Conservation (phyloP, 495 filamentous ascomycete genomes). For the Trichocladium antarcticum region DNA sequence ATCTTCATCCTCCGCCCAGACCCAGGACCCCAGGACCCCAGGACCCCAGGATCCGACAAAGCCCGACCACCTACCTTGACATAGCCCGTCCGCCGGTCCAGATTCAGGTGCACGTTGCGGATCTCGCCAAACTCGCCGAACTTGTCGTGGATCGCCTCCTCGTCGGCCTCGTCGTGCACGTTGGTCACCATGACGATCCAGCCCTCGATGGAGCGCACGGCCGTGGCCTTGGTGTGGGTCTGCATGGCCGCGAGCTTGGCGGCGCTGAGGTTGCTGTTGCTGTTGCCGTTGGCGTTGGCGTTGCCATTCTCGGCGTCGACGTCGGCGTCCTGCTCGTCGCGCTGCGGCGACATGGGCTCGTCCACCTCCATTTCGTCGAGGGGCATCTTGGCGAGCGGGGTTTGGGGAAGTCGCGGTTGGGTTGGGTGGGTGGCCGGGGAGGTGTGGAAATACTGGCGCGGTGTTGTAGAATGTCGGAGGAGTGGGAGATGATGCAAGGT, state of each 20-base stretch:
- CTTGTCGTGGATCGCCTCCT: constrained; percentile 87
- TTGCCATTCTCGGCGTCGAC: too few species aligned
- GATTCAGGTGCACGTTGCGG: constrained; percentile 89
- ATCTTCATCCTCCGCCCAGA: too few species aligned
- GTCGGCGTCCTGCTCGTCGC: neutral
- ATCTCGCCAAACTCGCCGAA: constrained; percentile 97
- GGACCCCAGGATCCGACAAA: too few species aligned
- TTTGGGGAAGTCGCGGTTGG: neutral
- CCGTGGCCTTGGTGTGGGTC: constrained; percentile 70
- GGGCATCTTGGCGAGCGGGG: constrained; percentile 1
- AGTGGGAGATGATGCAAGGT: too few species aligned
- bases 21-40: too few species aligned
- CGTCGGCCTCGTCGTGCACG: constrained; percentile 93
- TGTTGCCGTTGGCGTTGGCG: neutral
- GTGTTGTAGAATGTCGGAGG: too few species aligned
- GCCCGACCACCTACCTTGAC: too few species aligned
- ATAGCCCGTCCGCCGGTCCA: constrained; percentile 92
- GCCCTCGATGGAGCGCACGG: constrained; percentile 95
- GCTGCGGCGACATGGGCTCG: constrained; percentile 4
- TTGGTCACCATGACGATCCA: constrained; percentile 98
- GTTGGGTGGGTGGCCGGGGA: too few species aligned
- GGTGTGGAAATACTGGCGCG: too few species aligned
- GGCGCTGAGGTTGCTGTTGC: constrained; percentile 16
- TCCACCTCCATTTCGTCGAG: constrained; percentile 11
- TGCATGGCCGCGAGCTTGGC: constrained; percentile 54